Percentiles rank a stretch among this genome's conserved stretches.
These are phyloP conservation scores for Rhizopogon salebrosus DNA, from an alignment of 768 basidiomycete species.

Conservation along the genomic window DNA sequence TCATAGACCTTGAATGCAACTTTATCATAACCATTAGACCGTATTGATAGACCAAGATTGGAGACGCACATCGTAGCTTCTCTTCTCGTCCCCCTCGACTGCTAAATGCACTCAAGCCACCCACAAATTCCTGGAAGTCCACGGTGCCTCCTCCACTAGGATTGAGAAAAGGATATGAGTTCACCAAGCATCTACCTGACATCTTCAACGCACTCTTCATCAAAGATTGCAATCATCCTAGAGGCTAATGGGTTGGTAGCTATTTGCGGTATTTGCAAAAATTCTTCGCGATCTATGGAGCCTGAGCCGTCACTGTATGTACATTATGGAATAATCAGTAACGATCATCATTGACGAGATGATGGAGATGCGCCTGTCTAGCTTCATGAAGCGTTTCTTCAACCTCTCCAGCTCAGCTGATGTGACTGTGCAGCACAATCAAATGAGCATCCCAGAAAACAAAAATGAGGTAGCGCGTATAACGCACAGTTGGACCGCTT, in stretches of 20 bases:
- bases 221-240: conserved; percentile 99
- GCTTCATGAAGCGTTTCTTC: conserved; percentile 99
- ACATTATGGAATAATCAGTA: background rate
- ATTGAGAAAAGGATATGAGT: background rate
- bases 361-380: conserved; percentile 65
- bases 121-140: conserved; percentile 99
- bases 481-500: conserved; percentile 93
- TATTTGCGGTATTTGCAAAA: conserved; percentile 97
- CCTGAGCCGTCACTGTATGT: conserved; percentile 83
- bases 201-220: conserved; percentile 80
- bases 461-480: background rate
- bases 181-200: conserved; percentile 2
- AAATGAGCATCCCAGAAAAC: conserved; percentile 8
- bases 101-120: conserved; percentile 95
- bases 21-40: conserved; percentile 26
- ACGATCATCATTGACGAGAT: background rate
- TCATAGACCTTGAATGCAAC: conserved; percentile 99
- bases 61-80: conserved; percentile 82
- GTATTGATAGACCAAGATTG: conserved; percentile 3
- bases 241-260: conserved; percentile 95
- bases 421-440: conserved; percentile 59
- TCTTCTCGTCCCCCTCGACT: conserved; percentile 96
- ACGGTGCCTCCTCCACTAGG: conserved; percentile 94
- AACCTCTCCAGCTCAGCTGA: conserved; percentile 89
- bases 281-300: conserved; percentile 97